A percentile compares a stretch with the other conserved stretches of the same genome.
Conservation (phyloP, 2,329 filamentous ascomycete species). For the Berkeleyomyces rouxiae region DNA sequence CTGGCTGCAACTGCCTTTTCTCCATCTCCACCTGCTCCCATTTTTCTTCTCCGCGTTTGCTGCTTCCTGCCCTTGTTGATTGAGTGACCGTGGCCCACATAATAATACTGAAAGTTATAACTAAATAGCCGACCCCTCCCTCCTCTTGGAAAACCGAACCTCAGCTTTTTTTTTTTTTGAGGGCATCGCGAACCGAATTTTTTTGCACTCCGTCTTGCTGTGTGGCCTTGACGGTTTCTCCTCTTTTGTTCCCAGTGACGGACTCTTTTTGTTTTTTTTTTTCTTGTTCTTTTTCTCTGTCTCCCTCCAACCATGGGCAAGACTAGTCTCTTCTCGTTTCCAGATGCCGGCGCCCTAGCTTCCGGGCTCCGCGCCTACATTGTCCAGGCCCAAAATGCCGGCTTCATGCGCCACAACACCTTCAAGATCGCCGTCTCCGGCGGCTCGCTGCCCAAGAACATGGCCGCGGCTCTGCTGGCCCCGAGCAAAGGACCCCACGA, state of each 20-base stretch:
- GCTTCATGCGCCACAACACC: slow-evolving; percentile 59
- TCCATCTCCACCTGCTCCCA: background rate
- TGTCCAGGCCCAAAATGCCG: slow-evolving; percentile 63
- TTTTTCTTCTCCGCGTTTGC: background rate
- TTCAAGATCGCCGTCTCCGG: slow-evolving; percentile 93
- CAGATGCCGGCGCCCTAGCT: slow-evolving; percentile 52
- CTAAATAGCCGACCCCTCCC: background rate
- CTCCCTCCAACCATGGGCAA: slow-evolving; percentile 30
- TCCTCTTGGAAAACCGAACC: background rate
- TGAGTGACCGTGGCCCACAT: background rate
- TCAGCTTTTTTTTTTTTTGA: background rate
- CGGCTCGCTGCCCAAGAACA: slow-evolving; percentile 75
- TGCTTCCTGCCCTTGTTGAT: background rate
- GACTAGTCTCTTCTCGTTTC: slow-evolving; percentile 67
- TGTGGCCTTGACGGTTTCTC: background rate
- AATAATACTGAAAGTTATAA: background rate
- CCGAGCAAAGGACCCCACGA: slow-evolving; percentile 36
- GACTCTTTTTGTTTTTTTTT: slow-evolving; percentile 6
- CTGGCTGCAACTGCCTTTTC: background rate
- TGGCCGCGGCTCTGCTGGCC: slow-evolving; percentile 67
- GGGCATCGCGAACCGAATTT: too few relatives aligned
- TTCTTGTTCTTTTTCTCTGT: background rate
- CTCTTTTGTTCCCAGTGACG: background rate
- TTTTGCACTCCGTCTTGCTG: background rate
- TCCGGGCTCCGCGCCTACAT: slow-evolving; percentile 66